phyloP scores from a whole-genome alignment of 179 eudicot species.

The Monotropa hypopitys region DNA sequence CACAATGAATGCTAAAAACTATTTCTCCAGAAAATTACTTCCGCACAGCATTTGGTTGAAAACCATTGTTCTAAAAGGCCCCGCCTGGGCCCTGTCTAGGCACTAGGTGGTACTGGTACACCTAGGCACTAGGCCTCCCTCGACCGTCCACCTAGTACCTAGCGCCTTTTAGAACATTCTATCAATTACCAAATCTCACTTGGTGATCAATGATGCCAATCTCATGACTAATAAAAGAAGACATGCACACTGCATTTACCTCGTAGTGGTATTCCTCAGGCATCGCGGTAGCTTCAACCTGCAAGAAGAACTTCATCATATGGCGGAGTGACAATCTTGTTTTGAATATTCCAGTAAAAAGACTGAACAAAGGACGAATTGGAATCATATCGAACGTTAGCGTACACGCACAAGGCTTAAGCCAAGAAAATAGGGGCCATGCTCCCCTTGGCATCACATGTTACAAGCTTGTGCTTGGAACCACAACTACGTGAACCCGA shows the following conservation, averaged over 20 bases:
- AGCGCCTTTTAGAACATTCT: too few species aligned
- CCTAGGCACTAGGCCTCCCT: too few species aligned
- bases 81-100: too few species aligned
- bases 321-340: background rate
- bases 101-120: too few species aligned
- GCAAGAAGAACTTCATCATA: constrained; percentile 10
- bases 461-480: background rate
- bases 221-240: background rate
- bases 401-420: too few species aligned
- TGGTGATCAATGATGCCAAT: background rate
- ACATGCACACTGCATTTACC: constrained; percentile 23
- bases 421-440: too few species aligned
- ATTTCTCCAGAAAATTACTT: background rate
- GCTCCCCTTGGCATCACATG: too few species aligned
- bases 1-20: background rate
- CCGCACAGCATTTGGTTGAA: background rate
- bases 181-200: background rate
- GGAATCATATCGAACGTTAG: background rate
- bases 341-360: background rate
- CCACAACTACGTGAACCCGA: background rate
- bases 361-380: background rate
- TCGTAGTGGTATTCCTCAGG: constrained; percentile 64
- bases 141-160: too few species aligned
- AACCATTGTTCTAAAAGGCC: too few species aligned
- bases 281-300: constrained; percentile 69